phyloP scores from a whole-genome alignment of 2,329 filamentous ascomycete species.

The Diplodia sapinea region DNA sequence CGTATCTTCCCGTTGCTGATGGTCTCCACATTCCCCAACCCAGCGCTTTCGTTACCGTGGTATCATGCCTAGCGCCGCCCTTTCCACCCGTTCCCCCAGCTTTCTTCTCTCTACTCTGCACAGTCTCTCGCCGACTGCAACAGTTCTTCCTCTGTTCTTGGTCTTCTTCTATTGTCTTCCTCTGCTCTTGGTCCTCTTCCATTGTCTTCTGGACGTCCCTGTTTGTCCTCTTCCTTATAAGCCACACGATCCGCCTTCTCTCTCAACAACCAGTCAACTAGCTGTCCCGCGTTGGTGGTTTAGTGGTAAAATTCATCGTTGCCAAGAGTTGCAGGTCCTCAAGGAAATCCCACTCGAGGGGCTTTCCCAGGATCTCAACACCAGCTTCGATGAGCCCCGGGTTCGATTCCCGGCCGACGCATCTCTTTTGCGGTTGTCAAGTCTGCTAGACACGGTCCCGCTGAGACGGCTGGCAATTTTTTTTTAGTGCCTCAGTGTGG shows the following conservation, averaged over 20 bases:
- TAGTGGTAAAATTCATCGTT: conserved; percentile 27
- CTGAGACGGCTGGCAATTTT: not conserved
- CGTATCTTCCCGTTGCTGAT: not conserved
- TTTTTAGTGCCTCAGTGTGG: not conserved
- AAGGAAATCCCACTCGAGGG: not conserved
- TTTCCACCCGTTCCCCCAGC: not conserved
- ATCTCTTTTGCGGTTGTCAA: not conserved
- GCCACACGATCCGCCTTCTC: rapidly evolving
- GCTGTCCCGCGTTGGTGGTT: not conserved
- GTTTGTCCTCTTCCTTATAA: not conserved
- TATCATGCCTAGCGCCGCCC: not conserved
- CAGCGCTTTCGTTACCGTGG: not conserved
- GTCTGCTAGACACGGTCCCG: not conserved
- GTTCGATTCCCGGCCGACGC: conserved; percentile 30
- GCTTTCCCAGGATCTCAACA: not conserved
- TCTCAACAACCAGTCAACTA: not conserved
- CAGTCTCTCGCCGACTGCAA: too few relatives aligned
- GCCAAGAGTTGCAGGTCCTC: conserved; percentile 2
- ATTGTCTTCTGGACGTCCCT: too few relatives aligned
- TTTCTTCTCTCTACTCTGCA: not conserved
- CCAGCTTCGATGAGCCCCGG: conserved; percentile 23
- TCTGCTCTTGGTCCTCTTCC: not conserved
- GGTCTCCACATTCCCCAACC: not conserved
- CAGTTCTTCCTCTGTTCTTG: not conserved
- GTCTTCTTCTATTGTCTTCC: not conserved